These are phyloP conservation scores for Debaryomycetaceae sp. DNA, from an alignment of 1,139 yeast genomes.

Conservation along the genomic window DNA sequence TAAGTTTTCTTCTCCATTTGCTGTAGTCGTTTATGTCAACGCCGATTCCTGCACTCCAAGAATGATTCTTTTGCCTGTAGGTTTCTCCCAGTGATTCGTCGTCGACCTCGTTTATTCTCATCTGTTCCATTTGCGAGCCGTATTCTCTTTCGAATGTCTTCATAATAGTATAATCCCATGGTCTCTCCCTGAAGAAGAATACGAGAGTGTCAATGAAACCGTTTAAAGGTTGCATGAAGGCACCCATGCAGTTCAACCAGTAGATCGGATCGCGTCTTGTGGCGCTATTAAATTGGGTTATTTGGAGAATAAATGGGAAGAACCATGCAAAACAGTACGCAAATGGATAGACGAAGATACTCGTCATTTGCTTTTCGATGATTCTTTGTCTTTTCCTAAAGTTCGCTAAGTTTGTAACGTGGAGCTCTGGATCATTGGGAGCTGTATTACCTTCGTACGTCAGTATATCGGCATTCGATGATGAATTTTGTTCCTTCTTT, in stretches of 20 bases:
- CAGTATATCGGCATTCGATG: background rate
- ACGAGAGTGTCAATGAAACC: slow-evolving; percentile 77
- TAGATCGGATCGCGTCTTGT: slow-evolving; percentile 47
- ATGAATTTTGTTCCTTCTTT: background rate
- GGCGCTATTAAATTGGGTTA: slow-evolving; percentile 55
- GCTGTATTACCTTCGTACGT: slow-evolving; percentile 7
- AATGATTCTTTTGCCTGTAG: slow-evolving; percentile 11
- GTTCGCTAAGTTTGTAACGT: slow-evolving; percentile 55
- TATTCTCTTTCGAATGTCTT: slow-evolving; percentile 38
- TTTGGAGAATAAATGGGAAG: slow-evolving; percentile 72
- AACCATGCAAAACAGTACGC: slow-evolving; percentile 79
- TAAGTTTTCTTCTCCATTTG: slow-evolving; percentile 35
- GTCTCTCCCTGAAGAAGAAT: slow-evolving; percentile 72
- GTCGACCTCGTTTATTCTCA: background rate
- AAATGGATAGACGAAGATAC: slow-evolving; percentile 79
- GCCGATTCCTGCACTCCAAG: slow-evolving; percentile 24
- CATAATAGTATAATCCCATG: slow-evolving; percentile 59
- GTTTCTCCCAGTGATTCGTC: background rate
- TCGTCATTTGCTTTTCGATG: slow-evolving; percentile 74
- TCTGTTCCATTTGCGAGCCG: slow-evolving; percentile 16
- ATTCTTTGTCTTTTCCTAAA: slow-evolving; percentile 60
- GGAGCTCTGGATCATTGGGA: slow-evolving; percentile 37
- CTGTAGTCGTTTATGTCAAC: slow-evolving; percentile 23
- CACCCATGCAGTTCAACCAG: slow-evolving; percentile 66
- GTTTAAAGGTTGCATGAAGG: slow-evolving; percentile 77